Evolutionary conservation across 2,329 filamentous ascomycete species (phyloP), one percentile per base, ranked within the genome.

Genomic region (Talaromyces atroroseus): DNA sequence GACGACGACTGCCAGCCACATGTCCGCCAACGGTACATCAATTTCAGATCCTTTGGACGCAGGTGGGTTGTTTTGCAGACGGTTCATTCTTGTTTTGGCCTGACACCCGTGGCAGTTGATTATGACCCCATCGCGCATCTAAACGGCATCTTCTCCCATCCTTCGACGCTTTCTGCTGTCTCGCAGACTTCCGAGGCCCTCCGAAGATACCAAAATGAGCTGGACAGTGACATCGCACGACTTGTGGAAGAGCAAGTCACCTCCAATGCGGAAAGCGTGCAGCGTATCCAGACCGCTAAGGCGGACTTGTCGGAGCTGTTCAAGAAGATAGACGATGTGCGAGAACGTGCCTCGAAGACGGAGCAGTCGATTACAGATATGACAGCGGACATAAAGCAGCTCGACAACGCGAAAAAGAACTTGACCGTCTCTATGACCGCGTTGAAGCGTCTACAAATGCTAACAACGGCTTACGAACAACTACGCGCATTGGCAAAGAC

Each of bases 381-480:
- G 94, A 99, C 94, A 59, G 91, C 94, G 58, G 94, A 99, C 68
- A 99, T 99, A 72, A 99, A 99, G 78, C 86, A 92, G 63, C 81
- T 99, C 62, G 94, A 99, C 74, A 89, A 89, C 72, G 96, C 94
- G 38, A 99, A 99, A 79, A 88, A 88, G 72, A 99, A 99, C 74
- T 80, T 99, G 60, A 96, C 94, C 10, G 81, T 95, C 54, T 96
- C 91, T 62, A 99, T 99, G 94, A 99, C 94, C 45, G 92, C 92
- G 21, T 79, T 99, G 66, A 99, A 99, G 78, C 83, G 94, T 48
- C 80, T 99, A 65, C 94, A 99, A 79, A 99, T 99, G 94, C 78
- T 99, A 69, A 97, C 94, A 5, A 97, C 94, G 3, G 94, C 94
- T n/a, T 99, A 97, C 74, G 94, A 97, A 70, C 94, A 99, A 76